These are phyloP conservation scores for Decorospora gaudefroyi DNA, from an alignment of 2,329 filamentous ascomycete species.

Conservation along the genomic window DNA sequence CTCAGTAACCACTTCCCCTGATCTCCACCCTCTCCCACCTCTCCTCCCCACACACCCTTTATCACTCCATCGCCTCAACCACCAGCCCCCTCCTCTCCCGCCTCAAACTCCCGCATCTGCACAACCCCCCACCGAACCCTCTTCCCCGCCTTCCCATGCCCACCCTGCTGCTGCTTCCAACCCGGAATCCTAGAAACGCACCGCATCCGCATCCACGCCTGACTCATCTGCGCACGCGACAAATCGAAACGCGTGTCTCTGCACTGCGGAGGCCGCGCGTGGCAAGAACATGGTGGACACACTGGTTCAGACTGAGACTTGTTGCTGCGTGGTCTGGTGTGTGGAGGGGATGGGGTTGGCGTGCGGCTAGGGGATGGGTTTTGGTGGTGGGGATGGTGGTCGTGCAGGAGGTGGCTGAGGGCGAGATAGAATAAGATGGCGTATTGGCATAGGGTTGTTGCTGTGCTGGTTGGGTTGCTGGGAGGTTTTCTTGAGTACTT, in stretches of 20 bases:
- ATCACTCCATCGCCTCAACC: no score
- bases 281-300: no score
- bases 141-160: constrained; percentile 1
- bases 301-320: no score
- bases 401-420: constrained; percentile 13
- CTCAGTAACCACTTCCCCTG: no score
- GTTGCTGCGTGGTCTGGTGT: no score
- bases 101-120: constrained; percentile 2
- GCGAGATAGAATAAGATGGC: constrained; percentile 14
- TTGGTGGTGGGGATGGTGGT: neutral
- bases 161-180: constrained; percentile 4
- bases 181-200: constrained; percentile 4
- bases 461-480: constrained; percentile 8
- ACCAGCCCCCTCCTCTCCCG: neutral
- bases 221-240: constrained; percentile 15
- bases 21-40: neutral
- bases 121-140: constrained; percentile 12
- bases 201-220: constrained; percentile 22
- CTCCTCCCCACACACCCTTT: neutral
- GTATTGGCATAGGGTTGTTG: constrained; percentile 5
- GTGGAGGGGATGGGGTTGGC: neutral
- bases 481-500: constrained; percentile 1
- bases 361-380: neutral
- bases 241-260: constrained; percentile 1
- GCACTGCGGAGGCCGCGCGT: no score